These are phyloP conservation scores for Penicillium sp. DNA, from an alignment of 2,329 filamentous ascomycete species.

Conservation along the genomic window DNA sequence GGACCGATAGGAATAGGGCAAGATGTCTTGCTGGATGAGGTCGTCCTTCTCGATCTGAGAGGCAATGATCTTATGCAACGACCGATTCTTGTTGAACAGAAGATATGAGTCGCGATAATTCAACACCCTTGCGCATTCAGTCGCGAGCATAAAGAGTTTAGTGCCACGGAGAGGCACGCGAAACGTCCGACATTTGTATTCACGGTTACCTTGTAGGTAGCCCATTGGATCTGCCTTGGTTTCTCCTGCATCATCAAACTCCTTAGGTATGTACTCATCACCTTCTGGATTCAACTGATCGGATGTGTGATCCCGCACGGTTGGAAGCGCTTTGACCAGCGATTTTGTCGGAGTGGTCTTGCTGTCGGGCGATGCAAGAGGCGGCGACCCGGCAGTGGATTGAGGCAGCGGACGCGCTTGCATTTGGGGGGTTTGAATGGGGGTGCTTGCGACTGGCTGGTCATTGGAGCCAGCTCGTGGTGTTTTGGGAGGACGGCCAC, in stretches of 20 bases:
- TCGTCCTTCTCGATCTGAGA: slow-evolving; percentile 96
- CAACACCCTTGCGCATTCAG: slow-evolving; percentile 90
- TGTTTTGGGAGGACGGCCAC: slow-evolving; percentile 53
- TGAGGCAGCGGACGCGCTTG: slow-evolving; percentile 39
- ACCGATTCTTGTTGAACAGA: slow-evolving; percentile 97
- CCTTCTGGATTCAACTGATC: slow-evolving; percentile 86
- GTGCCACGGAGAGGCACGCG: slow-evolving; percentile 85
- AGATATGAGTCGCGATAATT: slow-evolving; percentile 97
- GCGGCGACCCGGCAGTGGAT: slow-evolving; percentile 49
- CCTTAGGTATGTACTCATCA: slow-evolving; percentile 92
- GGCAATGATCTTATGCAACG: slow-evolving; percentile 95
- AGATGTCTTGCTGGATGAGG: slow-evolving; percentile 87
- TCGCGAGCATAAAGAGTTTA: slow-evolving; percentile 98
- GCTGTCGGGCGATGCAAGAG: slow-evolving; percentile 57
- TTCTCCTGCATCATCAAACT: slow-evolving; percentile 90
- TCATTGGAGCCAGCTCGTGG: slow-evolving; percentile 40
- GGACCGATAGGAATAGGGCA: slow-evolving; percentile 97
- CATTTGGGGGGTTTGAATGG: slow-evolving; percentile 43
- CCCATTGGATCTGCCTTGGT: slow-evolving; percentile 88
- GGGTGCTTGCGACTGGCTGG: slow-evolving; percentile 32
- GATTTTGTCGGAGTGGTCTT: slow-evolving; percentile 79
- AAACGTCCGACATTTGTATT: slow-evolving; percentile 93
- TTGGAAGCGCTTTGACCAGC: slow-evolving; percentile 90
- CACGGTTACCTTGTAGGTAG: slow-evolving; percentile 75
- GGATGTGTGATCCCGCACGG: slow-evolving; percentile 94